Conservation (phyloP, 805 yeast species). For the Cyberlindnera amylophila region DNA sequence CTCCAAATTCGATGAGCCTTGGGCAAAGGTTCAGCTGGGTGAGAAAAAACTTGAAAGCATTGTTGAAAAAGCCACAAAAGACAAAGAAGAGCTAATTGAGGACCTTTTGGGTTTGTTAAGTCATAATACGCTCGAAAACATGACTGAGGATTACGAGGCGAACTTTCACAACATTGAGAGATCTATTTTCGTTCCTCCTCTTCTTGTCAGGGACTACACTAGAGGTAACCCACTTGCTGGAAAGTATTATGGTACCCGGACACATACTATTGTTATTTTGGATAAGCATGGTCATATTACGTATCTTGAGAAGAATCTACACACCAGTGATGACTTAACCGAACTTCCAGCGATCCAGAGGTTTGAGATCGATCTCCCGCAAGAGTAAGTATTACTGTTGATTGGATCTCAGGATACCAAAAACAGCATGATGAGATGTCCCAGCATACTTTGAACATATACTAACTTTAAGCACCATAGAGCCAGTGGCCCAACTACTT, state of each 20-base stretch:
- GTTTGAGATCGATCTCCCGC: slow-evolving; percentile 19
- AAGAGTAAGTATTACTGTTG: neutral
- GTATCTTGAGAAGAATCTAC: slow-evolving; percentile 61
- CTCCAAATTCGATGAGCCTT: slow-evolving; percentile 60
- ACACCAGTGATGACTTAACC: slow-evolving; percentile 39
- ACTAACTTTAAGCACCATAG: too few species aligned
- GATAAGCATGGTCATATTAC: slow-evolving; percentile 47
- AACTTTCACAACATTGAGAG: slow-evolving; percentile 44
- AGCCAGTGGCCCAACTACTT: too few species aligned
- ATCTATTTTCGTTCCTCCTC: slow-evolving; percentile 72
- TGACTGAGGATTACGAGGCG: slow-evolving; percentile 29
- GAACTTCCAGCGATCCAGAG: slow-evolving; percentile 24
- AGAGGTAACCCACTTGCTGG: slow-evolving; percentile 41
- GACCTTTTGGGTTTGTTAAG: slow-evolving; percentile 55
- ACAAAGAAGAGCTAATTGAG: slow-evolving; percentile 41
- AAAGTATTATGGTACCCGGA: slow-evolving; percentile 76
- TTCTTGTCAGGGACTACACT: slow-evolving; percentile 34
- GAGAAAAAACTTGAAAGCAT: slow-evolving; percentile 37
- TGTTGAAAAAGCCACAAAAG: slow-evolving; percentile 24
- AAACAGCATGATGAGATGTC: too few species aligned
- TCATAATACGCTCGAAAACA: slow-evolving; percentile 34
- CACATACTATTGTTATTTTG: slow-evolving; percentile 73
- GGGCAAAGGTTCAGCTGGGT: slow-evolving; percentile 71
- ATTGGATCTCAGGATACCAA: too few species aligned
- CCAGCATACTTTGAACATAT: too few species aligned